Conservation (phyloP, 2,329 filamentous ascomycete species). For the Exophiala alcalophila region DNA sequence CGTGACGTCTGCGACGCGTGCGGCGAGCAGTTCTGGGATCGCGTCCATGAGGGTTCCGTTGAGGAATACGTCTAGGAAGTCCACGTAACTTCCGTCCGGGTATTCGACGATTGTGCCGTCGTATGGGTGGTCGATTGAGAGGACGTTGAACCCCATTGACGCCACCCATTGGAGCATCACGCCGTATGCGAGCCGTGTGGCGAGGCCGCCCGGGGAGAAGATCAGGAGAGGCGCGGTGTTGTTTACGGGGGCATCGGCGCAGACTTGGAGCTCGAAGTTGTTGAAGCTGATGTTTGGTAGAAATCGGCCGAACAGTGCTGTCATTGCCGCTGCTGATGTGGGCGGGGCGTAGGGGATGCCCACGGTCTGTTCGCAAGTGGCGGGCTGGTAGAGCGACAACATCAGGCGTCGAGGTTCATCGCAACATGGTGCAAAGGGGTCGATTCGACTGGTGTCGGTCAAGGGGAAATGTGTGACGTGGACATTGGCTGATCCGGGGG, state of each 20-base stretch:
- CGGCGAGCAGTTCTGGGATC: neutral
- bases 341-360: constrained; percentile 32
- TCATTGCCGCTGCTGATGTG: constrained; percentile 32
- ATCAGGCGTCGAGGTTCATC: constrained; percentile 15
- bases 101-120: constrained; percentile 37
- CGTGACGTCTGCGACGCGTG: constrained; percentile 11
- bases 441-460: constrained; percentile 12
- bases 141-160: constrained; percentile 36
- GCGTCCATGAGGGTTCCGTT: constrained; percentile 17
- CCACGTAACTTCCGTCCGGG: constrained; percentile 31
- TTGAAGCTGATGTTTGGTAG: neutral
- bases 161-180: constrained; percentile 34
- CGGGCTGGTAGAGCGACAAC: constrained; percentile 16
- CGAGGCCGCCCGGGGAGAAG: constrained; percentile 35
- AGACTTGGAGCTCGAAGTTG: neutral
- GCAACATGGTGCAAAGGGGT: constrained; percentile 16
- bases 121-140: constrained; percentile 39
- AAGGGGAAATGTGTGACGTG: constrained; percentile 10
- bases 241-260: neutral
- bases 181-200: constrained; percentile 33
- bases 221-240: constrained; percentile 31
- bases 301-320: constrained; percentile 23
- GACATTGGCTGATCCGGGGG: constrained; percentile 11
- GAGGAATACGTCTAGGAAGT: constrained; percentile 7
- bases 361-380: constrained; percentile 9